Evolutionary conservation across 2,329 filamentous ascomycete species (phyloP), one percentile per base, ranked within the genome.

Genomic region (Venturia aucupariae): DNA sequence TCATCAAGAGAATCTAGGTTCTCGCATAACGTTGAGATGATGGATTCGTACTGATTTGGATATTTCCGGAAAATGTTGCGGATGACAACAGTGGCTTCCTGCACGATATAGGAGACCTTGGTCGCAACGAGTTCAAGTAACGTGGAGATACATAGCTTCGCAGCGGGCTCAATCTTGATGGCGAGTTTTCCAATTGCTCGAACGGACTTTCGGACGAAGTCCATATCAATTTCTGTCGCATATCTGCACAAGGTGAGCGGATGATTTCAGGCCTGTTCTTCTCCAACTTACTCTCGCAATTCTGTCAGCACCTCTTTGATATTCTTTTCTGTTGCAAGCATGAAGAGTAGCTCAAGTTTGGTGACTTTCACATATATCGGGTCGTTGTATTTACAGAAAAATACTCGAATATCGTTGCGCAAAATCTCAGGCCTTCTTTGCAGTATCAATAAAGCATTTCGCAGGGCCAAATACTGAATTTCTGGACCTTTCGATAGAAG

Each of bases 361-460:
- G 94, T 99, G 62, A 99, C 94, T 77, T 99, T 99, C 78, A 99
- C 94, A 75, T 97, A 99, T 68, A 99, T 99, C 0, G 94, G 94
- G 73, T 99, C 94, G 75, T 99, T 99, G 78, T 99, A 99, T 81
- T 99, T 99, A 86, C 94, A 99, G 78, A 99, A 99, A 79, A 99
- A 99, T 39, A 99, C 94, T 59, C 94, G 86, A 67, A 99, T 97
- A 75, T 99, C 94, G 76, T 97, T 97, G 68, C 92, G 86, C 63
- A 99, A 78, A 10, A 99, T 93, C 72, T 97, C 94, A 0, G 94
- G 94, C 64, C 93, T 84, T 70, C 93, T 84, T 75, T 99, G 94
- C 62, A 99, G 80, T 69, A 99, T 99, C 17, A 99, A 81, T 2
- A 99, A 82, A 0, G 94, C 94, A 73, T 99, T 99, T 67, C 94